These are phyloP conservation scores for Hypoxylon sp. DNA, from an alignment of 2,329 filamentous ascomycete genomes.

Conservation along the genomic window DNA sequence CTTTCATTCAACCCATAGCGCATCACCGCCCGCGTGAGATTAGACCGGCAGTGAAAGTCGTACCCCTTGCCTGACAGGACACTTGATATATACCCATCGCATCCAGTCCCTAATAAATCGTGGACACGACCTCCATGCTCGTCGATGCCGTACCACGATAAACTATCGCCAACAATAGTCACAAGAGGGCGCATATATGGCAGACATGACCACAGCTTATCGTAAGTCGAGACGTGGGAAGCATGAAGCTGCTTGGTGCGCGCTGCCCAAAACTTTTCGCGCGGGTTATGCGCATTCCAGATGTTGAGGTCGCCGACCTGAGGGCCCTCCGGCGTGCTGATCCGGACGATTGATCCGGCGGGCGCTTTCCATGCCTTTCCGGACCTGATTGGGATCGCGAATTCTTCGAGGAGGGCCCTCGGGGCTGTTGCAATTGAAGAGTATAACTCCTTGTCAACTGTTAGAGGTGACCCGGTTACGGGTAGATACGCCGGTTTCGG, in stretches of 20 bases:
- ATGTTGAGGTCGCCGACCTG: constrained; percentile 89
- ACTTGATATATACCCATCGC: constrained; percentile 86
- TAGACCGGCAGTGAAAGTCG: constrained; percentile 88
- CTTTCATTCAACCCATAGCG: constrained; percentile 78
- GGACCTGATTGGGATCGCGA: constrained; percentile 79
- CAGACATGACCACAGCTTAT: constrained; percentile 83
- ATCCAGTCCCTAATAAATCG: constrained; percentile 85
- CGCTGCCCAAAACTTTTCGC: constrained; percentile 86
- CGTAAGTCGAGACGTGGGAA: constrained; percentile 78
- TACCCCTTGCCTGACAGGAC: constrained; percentile 72
- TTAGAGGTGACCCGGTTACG: constrained; percentile 60
- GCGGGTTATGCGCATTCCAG: constrained; percentile 82
- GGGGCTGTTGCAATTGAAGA: constrained; percentile 70
- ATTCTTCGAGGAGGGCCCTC: constrained; percentile 63
- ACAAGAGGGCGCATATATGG: constrained; percentile 83
- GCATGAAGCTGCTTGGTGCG: constrained; percentile 84
- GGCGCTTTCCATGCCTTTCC: constrained; percentile 80
- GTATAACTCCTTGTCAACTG: constrained; percentile 67
- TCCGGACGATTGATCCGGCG: constrained; percentile 77
- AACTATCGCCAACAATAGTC: constrained; percentile 78
- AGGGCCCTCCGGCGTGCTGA: constrained; percentile 82
- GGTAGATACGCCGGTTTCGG: constrained; percentile 67
- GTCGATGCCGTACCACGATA: constrained; percentile 73
- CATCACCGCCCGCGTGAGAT: constrained; percentile 80
- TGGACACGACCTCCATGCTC: constrained; percentile 78